These are phyloP conservation scores for Orbilia brochopaga DNA, from an alignment of 2,329 filamentous ascomycete species.

Conservation along the genomic window DNA sequence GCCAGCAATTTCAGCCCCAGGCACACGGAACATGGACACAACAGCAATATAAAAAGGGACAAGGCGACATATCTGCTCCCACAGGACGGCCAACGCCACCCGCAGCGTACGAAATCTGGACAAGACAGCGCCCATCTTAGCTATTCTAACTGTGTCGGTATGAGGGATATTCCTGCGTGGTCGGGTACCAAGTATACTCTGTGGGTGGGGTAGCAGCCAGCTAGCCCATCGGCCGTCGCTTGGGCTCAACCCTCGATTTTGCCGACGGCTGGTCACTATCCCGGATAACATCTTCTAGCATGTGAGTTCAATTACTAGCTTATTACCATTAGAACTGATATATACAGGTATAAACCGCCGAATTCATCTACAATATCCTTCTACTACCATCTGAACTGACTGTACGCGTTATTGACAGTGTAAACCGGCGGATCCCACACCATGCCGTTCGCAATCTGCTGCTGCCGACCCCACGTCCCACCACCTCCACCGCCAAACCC, in stretches of 20 bases:
- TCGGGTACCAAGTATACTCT: background rate
- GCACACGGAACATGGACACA: no score
- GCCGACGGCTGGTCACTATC: no score
- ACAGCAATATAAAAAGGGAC: no score
- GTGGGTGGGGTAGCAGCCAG: background rate
- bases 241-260: no score
- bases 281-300: no score
- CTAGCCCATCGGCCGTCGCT: background rate
- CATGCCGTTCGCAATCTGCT: constrained; percentile 7
- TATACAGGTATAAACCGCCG: no score
- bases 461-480: constrained; percentile 7
- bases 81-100: constrained; percentile 13
- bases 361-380: no score
- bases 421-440: constrained; percentile 15
- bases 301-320: no score
- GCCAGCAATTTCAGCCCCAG: no score
- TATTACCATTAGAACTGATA: no score
- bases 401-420: constrained; percentile 9
- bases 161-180: background rate
- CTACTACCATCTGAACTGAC: constrained; percentile 13
- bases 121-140: constrained; percentile 31
- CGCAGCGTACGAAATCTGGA: constrained; percentile 29
- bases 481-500: constrained; percentile 9
- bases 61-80: constrained; percentile 44
- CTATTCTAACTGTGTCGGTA: background rate